phyloP scores from a whole-genome alignment of 1,139 yeast genomes.

The Tardiomyces digboiensis region DNA sequence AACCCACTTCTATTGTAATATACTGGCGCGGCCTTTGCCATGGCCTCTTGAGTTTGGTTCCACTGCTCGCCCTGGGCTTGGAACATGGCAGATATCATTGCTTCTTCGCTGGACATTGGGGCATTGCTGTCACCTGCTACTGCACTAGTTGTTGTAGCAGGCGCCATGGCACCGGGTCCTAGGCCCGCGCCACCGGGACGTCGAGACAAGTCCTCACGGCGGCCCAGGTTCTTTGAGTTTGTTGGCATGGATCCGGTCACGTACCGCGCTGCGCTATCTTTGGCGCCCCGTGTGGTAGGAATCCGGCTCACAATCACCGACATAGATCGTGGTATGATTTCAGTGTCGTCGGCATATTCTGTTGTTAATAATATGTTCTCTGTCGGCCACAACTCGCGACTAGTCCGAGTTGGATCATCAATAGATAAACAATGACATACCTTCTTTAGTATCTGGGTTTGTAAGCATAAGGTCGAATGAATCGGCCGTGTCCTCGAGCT shows the following conservation, averaged over 20 bases:
- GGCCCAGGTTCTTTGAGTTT: background rate
- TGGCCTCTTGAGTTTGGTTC: conserved; percentile 88
- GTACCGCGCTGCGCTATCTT: conserved; percentile 15
- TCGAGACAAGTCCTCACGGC: background rate
- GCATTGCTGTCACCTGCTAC: background rate
- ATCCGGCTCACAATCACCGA: conserved; percentile 6
- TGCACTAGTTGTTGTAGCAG: background rate
- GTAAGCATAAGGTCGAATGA: conserved; percentile 61
- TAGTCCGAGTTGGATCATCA: too few relatives aligned
- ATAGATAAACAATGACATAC: too few relatives aligned
- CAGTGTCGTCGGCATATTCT: background rate
- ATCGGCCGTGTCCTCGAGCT: conserved; percentile 74
- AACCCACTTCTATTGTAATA: conserved; percentile 13
- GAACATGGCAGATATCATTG: conserved; percentile 82
- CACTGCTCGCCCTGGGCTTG: conserved; percentile 89
- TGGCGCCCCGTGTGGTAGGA: conserved; percentile 7
- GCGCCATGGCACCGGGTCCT: conserved; percentile 1
- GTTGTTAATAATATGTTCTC: background rate
- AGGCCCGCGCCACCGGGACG: background rate
- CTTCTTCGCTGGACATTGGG: conserved; percentile 57
- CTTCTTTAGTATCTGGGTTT: conserved; percentile 61
- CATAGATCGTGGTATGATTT: conserved; percentile 4
- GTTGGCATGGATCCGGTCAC: conserved; percentile 3
- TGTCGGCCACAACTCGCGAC: too few relatives aligned
- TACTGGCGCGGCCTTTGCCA: conserved; percentile 44